These are phyloP conservation scores for Pseudogymnoascus verrucosus DNA, from an alignment of 2,329 filamentous ascomycete genomes.

Conservation along the genomic window DNA sequence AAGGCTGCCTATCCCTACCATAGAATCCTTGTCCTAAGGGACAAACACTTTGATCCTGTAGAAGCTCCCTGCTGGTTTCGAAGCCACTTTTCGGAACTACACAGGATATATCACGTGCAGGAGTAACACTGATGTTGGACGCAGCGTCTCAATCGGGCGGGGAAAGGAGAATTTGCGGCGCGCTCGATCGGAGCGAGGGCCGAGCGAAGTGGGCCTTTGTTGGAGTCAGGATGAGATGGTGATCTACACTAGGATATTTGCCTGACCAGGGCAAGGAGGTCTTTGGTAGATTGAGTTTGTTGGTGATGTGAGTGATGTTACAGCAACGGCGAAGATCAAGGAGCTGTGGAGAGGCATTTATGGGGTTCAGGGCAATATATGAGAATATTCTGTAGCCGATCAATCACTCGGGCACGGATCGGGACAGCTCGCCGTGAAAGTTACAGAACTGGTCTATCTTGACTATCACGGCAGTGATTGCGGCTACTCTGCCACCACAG, in stretches of 20 bases:
- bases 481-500: not conserved
- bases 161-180: not conserved
- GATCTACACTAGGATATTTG: not conserved
- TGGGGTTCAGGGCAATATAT: not conserved
- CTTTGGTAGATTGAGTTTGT: slow-evolving; percentile 1
- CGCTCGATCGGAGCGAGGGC: not conserved
- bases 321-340: not conserved
- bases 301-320: not conserved
- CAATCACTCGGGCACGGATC: not conserved
- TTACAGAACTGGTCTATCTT: not conserved
- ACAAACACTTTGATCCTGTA: not conserved
- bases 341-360: not conserved
- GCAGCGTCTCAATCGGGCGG: not conserved
- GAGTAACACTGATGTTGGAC: not conserved
- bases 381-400: not conserved
- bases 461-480: not conserved
- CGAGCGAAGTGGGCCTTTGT: slow-evolving; percentile 1
- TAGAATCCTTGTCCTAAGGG: not conserved
- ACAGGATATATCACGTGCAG: not conserved
- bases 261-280: not conserved
- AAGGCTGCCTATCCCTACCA: not conserved
- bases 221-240: not conserved
- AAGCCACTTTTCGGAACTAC: not conserved
- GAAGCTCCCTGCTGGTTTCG: not conserved
- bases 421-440: not conserved